These are phyloP conservation scores for Picea glauca DNA, from an alignment of 75 land plant species.

Conservation along the genomic window DNA sequence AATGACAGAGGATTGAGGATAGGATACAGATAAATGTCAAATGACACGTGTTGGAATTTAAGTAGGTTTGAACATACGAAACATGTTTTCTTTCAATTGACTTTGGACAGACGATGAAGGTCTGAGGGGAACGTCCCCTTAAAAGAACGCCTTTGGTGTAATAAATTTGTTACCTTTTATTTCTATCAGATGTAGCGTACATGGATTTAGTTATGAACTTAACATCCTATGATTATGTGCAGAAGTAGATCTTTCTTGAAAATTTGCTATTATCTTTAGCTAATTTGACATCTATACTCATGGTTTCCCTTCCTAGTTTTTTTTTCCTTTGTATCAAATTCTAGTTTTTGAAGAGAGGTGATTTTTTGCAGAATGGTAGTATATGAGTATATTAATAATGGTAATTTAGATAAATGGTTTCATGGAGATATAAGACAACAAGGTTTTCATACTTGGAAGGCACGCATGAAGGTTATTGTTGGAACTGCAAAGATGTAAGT, in stretches of 20 bases:
- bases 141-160: not conserved
- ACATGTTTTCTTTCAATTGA: no score
- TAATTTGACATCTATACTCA: not conserved
- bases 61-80: no score
- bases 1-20: no score
- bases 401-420: slow-evolving; percentile 78
- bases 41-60: no score
- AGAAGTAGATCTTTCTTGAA: not conserved
- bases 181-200: not conserved
- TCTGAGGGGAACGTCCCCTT: slow-evolving; percentile 24
- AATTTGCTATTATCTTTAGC: not conserved
- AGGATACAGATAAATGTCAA: no score
- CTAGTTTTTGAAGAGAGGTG: not conserved
- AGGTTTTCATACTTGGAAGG: slow-evolving; percentile 70
- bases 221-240: no score
- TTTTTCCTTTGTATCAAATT: not conserved
- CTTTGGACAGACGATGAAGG: no score
- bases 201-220: not conserved
- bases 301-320: not conserved
- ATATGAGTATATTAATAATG: slow-evolving; percentile 74
- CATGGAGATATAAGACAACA: slow-evolving; percentile 55
- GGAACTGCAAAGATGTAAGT: slow-evolving; percentile 84
- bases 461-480: slow-evolving; percentile 62
- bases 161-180: not conserved
- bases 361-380: slow-evolving; percentile 47